These are phyloP conservation scores for Stephania cephalantha DNA, from an alignment of 164 flowering plant genomes.

Conservation along the genomic window DNA sequence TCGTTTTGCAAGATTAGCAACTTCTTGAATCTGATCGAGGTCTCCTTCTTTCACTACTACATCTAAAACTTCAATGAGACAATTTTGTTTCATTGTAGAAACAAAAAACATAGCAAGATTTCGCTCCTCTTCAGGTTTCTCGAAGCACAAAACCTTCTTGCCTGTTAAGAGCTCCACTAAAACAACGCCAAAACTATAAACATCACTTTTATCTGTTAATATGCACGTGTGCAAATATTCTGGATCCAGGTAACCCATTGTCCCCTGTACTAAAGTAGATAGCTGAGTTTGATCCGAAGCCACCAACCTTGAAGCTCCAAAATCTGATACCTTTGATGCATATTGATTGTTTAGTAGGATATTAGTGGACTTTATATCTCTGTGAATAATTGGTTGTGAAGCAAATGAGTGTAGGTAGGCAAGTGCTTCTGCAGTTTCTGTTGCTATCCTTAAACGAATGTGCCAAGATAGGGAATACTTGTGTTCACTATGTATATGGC, in stretches of 20 bases:
- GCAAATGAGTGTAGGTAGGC: constrained; percentile 32
- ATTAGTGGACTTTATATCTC: constrained; percentile 36
- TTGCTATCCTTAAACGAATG: constrained; percentile 20
- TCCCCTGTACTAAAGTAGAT: constrained; percentile 27
- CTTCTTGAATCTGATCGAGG: background rate
- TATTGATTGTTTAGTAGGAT: constrained; percentile 25
- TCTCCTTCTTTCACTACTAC: background rate
- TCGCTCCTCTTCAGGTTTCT: background rate
- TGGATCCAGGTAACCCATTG: constrained; percentile 30
- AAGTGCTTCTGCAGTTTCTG: constrained; percentile 25
- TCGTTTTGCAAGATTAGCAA: background rate
- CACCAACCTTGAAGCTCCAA: constrained; percentile 32
- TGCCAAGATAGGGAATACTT: constrained; percentile 17
- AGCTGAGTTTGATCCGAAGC: constrained; percentile 20
- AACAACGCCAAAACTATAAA: constrained; percentile 28
- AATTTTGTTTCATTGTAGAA: background rate
- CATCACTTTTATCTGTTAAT: constrained; percentile 26
- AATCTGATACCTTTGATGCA: constrained; percentile 32
- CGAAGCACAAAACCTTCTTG: background rate
- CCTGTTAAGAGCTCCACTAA: constrained; percentile 18
- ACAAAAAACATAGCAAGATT: background rate
- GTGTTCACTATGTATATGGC: constrained; percentile 2
- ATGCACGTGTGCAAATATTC: constrained; percentile 26
- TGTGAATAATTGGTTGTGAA: constrained; percentile 24
- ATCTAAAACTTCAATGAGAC: background rate